Base-by-base conservation (phyloP, 805 yeast genomes). In the Dipodascopsis uninucleata region DNA sequence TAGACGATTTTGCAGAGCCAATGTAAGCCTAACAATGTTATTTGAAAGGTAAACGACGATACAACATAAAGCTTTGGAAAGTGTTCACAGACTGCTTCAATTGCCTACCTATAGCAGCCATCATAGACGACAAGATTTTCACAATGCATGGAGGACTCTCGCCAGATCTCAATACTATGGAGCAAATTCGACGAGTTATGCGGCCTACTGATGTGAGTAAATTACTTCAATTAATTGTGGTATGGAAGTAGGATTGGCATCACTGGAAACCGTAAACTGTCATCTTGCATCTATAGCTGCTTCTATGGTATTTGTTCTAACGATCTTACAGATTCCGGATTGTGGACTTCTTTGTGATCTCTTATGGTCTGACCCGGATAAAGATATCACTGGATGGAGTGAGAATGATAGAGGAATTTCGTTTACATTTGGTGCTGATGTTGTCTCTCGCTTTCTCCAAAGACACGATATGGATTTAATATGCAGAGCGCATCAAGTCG, bases 121-220 rank as follows among this genome's bases (percentile, higher is more conserved):
- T 90, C 58, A 85, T 90, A 59, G 98, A 89, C 66, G 97, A 90
- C 68, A 89, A 89, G 72, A 90, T 90, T 67, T 88, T 90, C 68
- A 86, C 96, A 57, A 89, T 93, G 97, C 98, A 90, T 70, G 98
- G 98, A 62, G 98, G 98, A 53, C 75, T 90, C 61, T 85, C 95
- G 34, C 98, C 98, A 34, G 97, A 89, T 71, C 78, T 90, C 66
- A 90, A 89, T 71, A 79, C 95, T 48, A 90, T 90, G 97, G 97
- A 90, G 66, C 97, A 90, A 70, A 90, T 90, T 63, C 84, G 97
- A 75, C 81, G 97, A 66, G 95, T 90, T 51, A 89, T 89, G 97
- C 83, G 98, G 72, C 98, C 98, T 58, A 90, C 98, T 28, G 98
- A 90, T 74, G 35, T 42, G 23, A 14, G 5, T 14, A 14, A 32